Evolutionary conservation across 176 grass and related monocot species (phyloP), one percentile per base, ranked within the genome.

Genomic region (Triticum monococcum): DNA sequence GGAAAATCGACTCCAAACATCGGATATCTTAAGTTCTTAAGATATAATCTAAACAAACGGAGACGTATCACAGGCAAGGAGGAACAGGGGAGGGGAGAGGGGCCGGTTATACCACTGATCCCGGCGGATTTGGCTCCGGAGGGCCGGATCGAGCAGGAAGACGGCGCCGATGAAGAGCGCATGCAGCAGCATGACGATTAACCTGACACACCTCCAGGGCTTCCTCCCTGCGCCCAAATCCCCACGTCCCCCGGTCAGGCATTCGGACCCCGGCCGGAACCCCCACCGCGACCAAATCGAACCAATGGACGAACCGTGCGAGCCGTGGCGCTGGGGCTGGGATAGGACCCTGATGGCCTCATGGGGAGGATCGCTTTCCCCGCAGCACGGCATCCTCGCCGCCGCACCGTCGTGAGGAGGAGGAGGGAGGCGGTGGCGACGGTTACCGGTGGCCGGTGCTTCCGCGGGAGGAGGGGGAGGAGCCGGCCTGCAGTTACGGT

Each of bases 221-320:
- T 56, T 85, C 83, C 73, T 78, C 83, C 43, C 74, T 77, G 83
- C 31, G 45, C n/a, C 3, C 73, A 56, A 57, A 85, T 46, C 59
- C 71, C 18, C 72, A 50, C 5, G 28, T 28, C 28, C 24, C n/a
- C 26, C 38, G 10, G 22, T 50, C 23, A 71, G 64, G 4, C 72
- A 52, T 52, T 76, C 18, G 65, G 38, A 65, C 23, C 17, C 18
- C 6, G 38, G 70, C 14, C 50, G 24, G 32, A 76, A 66, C 16
- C 72, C 72, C 72, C 12, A 28, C 33, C 33, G 71, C 31, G 28
- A 6, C 73, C 43, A 37, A 85, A 78, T 78, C 45, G 74, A 85
- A 78, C 31, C 14, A 22, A 57, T 3, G 2, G 2, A 62, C 22
- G 40, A 48, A 74, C 26, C 46, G 20, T 16, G 72, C 28, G 20